These are phyloP conservation scores for Lentinula detonsa DNA, from an alignment of 768 basidiomycete genomes.

Conservation along the genomic window DNA sequence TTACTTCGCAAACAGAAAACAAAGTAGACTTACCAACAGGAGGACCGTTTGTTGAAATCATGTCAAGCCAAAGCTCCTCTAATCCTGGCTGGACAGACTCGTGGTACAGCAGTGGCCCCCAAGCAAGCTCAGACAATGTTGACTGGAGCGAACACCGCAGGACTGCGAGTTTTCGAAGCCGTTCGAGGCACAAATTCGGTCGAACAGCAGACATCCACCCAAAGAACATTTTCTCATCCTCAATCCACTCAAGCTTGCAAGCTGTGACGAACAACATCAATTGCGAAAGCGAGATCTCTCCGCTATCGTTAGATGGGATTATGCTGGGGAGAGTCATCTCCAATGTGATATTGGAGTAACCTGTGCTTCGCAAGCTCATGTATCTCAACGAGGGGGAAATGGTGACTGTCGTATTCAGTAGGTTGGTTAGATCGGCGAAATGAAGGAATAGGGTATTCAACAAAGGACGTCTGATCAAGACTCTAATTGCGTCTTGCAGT, in stretches of 20 bases:
- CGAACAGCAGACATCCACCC: not conserved
- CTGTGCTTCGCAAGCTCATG: not conserved
- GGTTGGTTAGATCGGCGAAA: not conserved
- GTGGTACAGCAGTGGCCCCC: conserved; percentile 1
- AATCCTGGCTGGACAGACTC: not conserved
- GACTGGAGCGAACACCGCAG: not conserved
- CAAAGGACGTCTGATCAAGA: not conserved
- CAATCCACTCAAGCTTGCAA: conserved; percentile 5
- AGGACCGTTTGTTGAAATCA: not conserved
- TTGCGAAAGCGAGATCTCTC: not conserved
- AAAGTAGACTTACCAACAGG: not conserved
- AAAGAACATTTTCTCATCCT: not conserved
- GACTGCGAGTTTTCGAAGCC: conserved; percentile 1
- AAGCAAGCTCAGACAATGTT: not conserved
- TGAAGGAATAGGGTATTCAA: not conserved
- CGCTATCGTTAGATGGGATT: not conserved
- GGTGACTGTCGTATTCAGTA: not conserved
- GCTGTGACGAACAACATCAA: not conserved
- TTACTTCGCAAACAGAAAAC: not conserved
- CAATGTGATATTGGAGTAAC: not conserved
- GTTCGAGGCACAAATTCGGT: not conserved
- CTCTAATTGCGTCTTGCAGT: not conserved
- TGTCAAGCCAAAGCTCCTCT: conserved; percentile 4
- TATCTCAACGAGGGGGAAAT: not conserved
- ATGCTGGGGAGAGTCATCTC: not conserved